These are phyloP conservation scores for Gamarada debralockiae DNA, from an alignment of 495 filamentous ascomycete genomes.

Conservation along the genomic window DNA sequence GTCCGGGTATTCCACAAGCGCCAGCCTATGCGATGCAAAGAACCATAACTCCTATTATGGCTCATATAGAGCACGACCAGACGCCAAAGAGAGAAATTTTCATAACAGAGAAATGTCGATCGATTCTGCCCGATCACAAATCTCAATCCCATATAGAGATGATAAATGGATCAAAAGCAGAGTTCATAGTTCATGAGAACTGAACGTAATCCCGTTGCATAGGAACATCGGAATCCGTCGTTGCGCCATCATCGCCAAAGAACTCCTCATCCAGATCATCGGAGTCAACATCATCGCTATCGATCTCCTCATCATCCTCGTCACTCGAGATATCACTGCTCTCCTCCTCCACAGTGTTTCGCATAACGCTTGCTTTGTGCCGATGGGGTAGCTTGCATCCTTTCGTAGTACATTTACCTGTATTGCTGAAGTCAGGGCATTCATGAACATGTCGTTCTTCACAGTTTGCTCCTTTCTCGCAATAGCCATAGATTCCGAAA, in stretches of 20 bases:
- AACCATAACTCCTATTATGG: background rate
- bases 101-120: background rate
- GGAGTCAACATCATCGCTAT: slow-evolving; percentile 86
- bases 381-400: slow-evolving; percentile 84
- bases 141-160: background rate
- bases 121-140: background rate
- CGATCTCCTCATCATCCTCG: slow-evolving; percentile 72
- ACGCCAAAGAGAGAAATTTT: background rate
- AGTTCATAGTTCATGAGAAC: slow-evolving; percentile 30
- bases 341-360: slow-evolving; percentile 49
- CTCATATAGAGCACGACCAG: background rate
- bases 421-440: slow-evolving; percentile 94
- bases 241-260: slow-evolving; percentile 34
- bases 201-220: slow-evolving; percentile 68
- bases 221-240: slow-evolving; percentile 48
- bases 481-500: slow-evolving; percentile 88
- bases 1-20: slow-evolving; percentile 10
- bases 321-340: slow-evolving; percentile 81
- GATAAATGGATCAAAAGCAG: slow-evolving; percentile 5
- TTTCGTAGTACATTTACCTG: slow-evolving; percentile 74
- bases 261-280: slow-evolving; percentile 75
- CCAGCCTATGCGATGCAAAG: background rate
- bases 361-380: slow-evolving; percentile 71
- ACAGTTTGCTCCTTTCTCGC: slow-evolving; percentile 76
- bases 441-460: slow-evolving; percentile 81